phyloP scores from a whole-genome alignment of 441 rosid species.

The Aquilaria agallochum region DNA sequence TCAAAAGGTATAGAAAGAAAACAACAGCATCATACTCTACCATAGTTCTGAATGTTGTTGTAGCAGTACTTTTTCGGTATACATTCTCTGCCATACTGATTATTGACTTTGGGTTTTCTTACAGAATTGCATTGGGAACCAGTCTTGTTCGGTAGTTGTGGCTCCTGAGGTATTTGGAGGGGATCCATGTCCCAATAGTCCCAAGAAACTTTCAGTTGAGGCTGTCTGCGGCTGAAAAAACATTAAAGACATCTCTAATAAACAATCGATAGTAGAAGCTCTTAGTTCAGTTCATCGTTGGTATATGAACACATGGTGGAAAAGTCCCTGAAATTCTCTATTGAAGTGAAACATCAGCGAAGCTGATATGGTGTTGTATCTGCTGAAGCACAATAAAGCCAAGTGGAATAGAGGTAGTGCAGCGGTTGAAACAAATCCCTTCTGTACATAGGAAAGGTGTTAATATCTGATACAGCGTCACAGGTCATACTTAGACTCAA shows the following conservation, averaged over 20 bases:
- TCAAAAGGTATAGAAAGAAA: conserved; percentile 14
- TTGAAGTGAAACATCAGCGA: conserved; percentile 13
- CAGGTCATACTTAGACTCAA: conserved; percentile 17
- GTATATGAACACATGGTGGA: conserved; percentile 12
- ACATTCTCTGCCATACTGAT: too few relatives aligned
- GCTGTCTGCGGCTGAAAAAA: conserved; percentile 26
- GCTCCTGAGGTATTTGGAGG: conserved; percentile 38
- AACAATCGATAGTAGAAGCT: conserved; percentile 11
- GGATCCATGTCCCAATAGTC: conserved; percentile 35
- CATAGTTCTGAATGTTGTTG: too few relatives aligned
- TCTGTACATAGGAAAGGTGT: conserved; percentile 24
- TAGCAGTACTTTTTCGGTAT: too few relatives aligned
- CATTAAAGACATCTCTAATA: neutral
- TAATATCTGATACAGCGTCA: conserved; percentile 21
- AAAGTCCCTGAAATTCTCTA: conserved; percentile 1
- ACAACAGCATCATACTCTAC: neutral
- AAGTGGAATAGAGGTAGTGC: conserved; percentile 25
- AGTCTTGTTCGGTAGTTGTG: conserved; percentile 30
- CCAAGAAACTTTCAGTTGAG: conserved; percentile 44
- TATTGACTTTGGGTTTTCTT: neutral
- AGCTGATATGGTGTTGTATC: conserved; percentile 9
- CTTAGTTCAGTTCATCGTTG: conserved; percentile 11
- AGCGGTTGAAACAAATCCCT: conserved; percentile 13
- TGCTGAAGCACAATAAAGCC: conserved; percentile 9
- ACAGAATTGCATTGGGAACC: conserved; percentile 38